These are phyloP conservation scores for Geosmithia flava DNA, from an alignment of 2,329 filamentous ascomycete genomes.

Conservation along the genomic window DNA sequence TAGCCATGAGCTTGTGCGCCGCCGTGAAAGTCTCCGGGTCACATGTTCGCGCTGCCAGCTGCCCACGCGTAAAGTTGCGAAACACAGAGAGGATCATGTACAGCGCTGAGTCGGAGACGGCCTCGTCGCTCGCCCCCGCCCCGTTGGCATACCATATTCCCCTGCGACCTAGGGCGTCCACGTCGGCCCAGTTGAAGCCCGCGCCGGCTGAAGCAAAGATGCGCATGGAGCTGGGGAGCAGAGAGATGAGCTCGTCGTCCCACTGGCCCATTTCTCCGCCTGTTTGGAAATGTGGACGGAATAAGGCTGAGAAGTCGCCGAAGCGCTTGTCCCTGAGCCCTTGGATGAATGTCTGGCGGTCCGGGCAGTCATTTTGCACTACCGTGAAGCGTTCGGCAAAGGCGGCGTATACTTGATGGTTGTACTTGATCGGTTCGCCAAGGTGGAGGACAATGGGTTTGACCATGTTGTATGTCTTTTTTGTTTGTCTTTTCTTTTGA, in stretches of 20 bases:
- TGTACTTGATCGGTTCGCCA: constrained; percentile 34
- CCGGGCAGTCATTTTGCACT: constrained; percentile 20
- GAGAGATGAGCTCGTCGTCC: constrained; percentile 41
- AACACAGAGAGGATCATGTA: constrained; percentile 32
- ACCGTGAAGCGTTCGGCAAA: constrained; percentile 26
- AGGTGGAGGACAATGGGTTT: constrained; percentile 27
- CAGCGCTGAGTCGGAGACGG: constrained; percentile 27
- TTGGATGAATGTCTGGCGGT: constrained; percentile 23
- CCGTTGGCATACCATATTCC: constrained; percentile 30
- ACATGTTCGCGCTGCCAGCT: constrained; percentile 9
- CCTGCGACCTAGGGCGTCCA: constrained; percentile 23
- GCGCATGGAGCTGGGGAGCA: constrained; percentile 38
- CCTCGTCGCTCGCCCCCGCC: constrained; percentile 26
- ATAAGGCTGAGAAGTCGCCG: constrained; percentile 24
- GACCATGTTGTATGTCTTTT: background rate
- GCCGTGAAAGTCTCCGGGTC: constrained; percentile 17
- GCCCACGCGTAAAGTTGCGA: constrained; percentile 34
- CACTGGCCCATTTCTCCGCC: constrained; percentile 53
- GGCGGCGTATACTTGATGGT: constrained; percentile 25
- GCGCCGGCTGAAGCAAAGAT: constrained; percentile 51
- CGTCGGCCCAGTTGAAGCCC: constrained; percentile 52
- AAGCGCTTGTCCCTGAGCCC: constrained; percentile 22
- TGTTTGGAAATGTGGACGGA: constrained; percentile 46
- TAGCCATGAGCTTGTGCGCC: constrained; percentile 10
- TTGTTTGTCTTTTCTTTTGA: background rate